These are phyloP conservation scores for Xylaria sp. DNA, from an alignment of 2,329 filamentous ascomycete species.

Conservation along the genomic window DNA sequence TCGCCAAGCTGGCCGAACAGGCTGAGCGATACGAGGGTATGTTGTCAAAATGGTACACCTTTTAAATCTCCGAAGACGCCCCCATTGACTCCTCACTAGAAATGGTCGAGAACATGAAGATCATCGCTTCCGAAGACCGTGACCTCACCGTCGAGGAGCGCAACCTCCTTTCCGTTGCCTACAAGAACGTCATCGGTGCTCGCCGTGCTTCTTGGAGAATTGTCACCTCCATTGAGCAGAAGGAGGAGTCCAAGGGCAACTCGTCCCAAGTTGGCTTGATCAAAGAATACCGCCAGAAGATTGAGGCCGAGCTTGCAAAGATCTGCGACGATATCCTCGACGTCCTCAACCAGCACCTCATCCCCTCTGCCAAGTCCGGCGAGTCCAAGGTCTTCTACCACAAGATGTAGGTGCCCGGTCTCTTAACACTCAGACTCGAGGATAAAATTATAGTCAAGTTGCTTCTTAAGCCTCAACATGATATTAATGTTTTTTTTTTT, in stretches of 20 bases:
- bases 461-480: constrained; percentile 9
- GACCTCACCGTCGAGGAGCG: constrained; percentile 93
- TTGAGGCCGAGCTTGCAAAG: constrained; percentile 95
- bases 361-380: constrained; percentile 91
- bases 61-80: constrained; percentile 15
- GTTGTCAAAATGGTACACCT: constrained; percentile 48
- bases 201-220: constrained; percentile 98
- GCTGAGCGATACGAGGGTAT: constrained; percentile 99
- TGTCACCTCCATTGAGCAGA: constrained; percentile 98
- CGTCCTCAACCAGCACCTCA: constrained; percentile 92
- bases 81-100: constrained; percentile 65
- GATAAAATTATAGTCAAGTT: not conserved
- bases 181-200: constrained; percentile 99
- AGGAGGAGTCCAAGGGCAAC: constrained; percentile 99
- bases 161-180: constrained; percentile 96
- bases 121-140: constrained; percentile 87
- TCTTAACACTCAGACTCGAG: constrained; percentile 13
- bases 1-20: constrained; percentile 99
- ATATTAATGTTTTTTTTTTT: constrained; percentile 41
- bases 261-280: constrained; percentile 89
- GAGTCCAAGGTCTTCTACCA: constrained; percentile 99
- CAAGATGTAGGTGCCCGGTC: constrained; percentile 81
- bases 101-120: constrained; percentile 99
- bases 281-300: constrained; percentile 99
- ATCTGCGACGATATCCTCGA: constrained; percentile 98